phyloP scores from a whole-genome alignment of 306 rosid genomes.

The Abrus pulchellus region DNA sequence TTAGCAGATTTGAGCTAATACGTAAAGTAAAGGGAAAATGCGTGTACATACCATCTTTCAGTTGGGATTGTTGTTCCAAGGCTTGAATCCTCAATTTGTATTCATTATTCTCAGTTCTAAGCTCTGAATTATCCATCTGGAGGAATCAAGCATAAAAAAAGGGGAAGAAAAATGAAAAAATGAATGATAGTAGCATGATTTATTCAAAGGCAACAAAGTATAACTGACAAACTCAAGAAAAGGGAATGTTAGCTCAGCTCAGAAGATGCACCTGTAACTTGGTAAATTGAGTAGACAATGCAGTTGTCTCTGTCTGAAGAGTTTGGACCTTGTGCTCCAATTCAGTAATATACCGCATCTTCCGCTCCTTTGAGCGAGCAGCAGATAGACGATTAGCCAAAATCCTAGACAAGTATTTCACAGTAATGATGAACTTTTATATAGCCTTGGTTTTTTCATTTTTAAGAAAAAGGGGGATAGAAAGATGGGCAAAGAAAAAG shows the following conservation, averaged over 20 bases:
- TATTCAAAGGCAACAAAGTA: slow-evolving; percentile 23
- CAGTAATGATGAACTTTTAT: not conserved
- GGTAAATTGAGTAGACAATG: slow-evolving; percentile 76
- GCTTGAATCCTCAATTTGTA: slow-evolving; percentile 89
- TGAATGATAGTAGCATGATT: slow-evolving; percentile 6
- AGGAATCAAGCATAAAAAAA: slow-evolving; percentile 31
- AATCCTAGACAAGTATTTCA: slow-evolving; percentile 62
- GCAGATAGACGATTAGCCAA: slow-evolving; percentile 95
- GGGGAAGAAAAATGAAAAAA: slow-evolving; percentile 21
- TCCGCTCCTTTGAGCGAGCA: slow-evolving; percentile 92
- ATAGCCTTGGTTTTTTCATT: not conserved
- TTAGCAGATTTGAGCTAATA: slow-evolving; percentile 37
- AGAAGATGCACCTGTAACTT: slow-evolving; percentile 71
- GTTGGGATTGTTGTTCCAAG: slow-evolving; percentile 84
- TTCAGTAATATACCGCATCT: slow-evolving; percentile 76
- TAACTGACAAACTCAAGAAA: not conserved
- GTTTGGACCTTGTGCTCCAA: slow-evolving; percentile 93
- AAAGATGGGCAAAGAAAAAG: not conserved
- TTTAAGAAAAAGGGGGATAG: not conserved
- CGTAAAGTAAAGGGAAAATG: slow-evolving; percentile 38
- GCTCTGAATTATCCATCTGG: slow-evolving; percentile 69
- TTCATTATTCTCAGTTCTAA: slow-evolving; percentile 77
- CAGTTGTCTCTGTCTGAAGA: slow-evolving; percentile 88
- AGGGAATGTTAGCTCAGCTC: slow-evolving; percentile 40
- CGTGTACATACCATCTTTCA: slow-evolving; percentile 73